These are phyloP conservation scores for Russula sp. DNA, from an alignment of 768 basidiomycete genomes.

Conservation along the genomic window DNA sequence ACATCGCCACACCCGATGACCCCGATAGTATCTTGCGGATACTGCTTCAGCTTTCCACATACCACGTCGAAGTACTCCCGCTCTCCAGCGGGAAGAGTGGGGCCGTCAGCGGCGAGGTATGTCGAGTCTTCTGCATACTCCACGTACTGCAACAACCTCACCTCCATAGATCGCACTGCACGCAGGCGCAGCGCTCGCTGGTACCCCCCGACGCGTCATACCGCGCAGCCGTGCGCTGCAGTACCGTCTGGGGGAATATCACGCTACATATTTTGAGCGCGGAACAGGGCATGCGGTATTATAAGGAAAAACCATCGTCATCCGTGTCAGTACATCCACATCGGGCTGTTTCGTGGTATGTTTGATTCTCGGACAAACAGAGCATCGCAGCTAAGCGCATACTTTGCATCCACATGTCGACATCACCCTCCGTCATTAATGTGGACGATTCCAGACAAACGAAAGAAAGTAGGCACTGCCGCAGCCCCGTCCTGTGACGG, in stretches of 20 bases:
- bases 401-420: no score
- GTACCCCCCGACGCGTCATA: conserved; percentile 36
- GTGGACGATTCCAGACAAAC: no score
- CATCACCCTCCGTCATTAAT: no score
- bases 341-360: neutral
- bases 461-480: no score
- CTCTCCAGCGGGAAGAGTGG: conserved; percentile 73
- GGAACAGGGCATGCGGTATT: conserved; percentile 65
- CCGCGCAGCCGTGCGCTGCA: conserved; percentile 55
- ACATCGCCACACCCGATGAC: conserved; percentile 46
- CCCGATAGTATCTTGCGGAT: conserved; percentile 55
- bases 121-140: conserved; percentile 11
- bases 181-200: conserved; percentile 40
- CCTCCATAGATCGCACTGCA: conserved; percentile 55
- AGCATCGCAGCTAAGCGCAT: neutral
- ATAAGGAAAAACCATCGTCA: conserved; percentile 27
- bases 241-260: conserved; percentile 62
- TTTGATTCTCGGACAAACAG: neutral
- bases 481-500: no score
- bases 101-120: conserved; percentile 70
- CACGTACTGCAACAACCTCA: neutral
- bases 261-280: conserved; percentile 63
- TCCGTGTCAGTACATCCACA: neutral
- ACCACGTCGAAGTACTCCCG: conserved; percentile 67
- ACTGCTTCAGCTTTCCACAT: conserved; percentile 56